Evolutionary conservation across 2,329 filamentous ascomycete genomes (phyloP).

Genomic region (Teratosphaeria zuluensis): DNA sequence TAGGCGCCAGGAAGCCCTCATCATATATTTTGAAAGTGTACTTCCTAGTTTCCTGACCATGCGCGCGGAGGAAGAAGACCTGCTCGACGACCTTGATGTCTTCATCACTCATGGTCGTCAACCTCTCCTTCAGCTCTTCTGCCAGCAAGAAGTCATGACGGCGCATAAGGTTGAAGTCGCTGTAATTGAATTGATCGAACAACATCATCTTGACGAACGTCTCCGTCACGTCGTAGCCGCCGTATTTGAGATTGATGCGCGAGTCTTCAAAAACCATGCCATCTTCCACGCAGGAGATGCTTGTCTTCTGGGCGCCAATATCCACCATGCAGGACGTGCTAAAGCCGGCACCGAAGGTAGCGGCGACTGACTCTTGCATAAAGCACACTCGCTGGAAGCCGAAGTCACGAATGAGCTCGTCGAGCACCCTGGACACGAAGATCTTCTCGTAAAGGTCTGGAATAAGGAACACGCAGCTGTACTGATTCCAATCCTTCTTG

Average conservation of each 20-base stretch:
- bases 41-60: slow-evolving; percentile 80
- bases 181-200: slow-evolving; percentile 88
- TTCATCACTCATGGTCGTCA: slow-evolving; percentile 82
- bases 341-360: slow-evolving; percentile 89
- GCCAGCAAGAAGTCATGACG: slow-evolving; percentile 89
- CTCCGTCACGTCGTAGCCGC: slow-evolving; percentile 85
- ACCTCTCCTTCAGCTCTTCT: slow-evolving; percentile 89
- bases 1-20: slow-evolving; percentile 84
- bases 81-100: slow-evolving; percentile 81
- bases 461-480: slow-evolving; percentile 94
- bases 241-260: slow-evolving; percentile 87
- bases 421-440: slow-evolving; percentile 76
- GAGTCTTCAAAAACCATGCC: slow-evolving; percentile 93
- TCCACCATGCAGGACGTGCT: slow-evolving; percentile 92
- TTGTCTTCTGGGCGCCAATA: slow-evolving; percentile 93
- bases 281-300: slow-evolving; percentile 92
- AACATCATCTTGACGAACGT: slow-evolving; percentile 98
- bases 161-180: slow-evolving; percentile 81
- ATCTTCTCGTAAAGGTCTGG: slow-evolving; percentile 93
- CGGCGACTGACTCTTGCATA: slow-evolving; percentile 90
- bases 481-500: slow-evolving; percentile 76
- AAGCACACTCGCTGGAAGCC: slow-evolving; percentile 84
- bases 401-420: slow-evolving; percentile 80
- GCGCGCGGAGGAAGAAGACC: slow-evolving; percentile 82
- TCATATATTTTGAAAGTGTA: slow-evolving; percentile 97